Evolutionary conservation across 2,329 filamentous ascomycete genomes (phyloP), one percentile per base, ranked within the genome.

Genomic region (Fusarium verticillioides): DNA sequence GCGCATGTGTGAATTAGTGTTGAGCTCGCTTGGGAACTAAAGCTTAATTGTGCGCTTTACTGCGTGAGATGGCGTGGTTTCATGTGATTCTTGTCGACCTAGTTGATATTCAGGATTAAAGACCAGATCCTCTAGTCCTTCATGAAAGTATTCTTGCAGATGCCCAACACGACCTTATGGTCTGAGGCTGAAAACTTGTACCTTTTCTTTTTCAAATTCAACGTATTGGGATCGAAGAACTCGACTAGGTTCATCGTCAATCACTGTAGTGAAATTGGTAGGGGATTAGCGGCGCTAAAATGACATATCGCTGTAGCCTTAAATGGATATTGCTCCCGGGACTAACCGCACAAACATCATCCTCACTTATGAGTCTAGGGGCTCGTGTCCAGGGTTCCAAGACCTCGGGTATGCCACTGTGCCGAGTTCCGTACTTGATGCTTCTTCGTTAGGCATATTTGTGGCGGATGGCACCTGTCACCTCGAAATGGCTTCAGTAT

Each of bases 61-160:
- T 32, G 23, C 12, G 3, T 8, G 10, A 52, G 19, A 26, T 36
- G 30, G 49, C 49, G 32, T 36, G 16, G n/a, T 52, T 23, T 26
- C n/a, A 36, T 23, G n/a, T 9, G 26, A n/a, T 9, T 16, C 28
- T 30, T 47, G 19, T 18, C 18, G 12, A 4, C 18, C 23, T 46
- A 26, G 13, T 46, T 28, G 13, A 12, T 9, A 16, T 19, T 47
- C 7, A 11, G 28, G 4, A 11, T 30, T 7, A 11, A 16, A 47
- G 13, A 30, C 21, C 3, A 11, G 19, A 16, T n/a, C 2, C 7
- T 12, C 3, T 4, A 8, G 15, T 16, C 1, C 28, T 30, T 18
- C 5, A 2, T 18, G 1, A 2, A n/a, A 9, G 10, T 9, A 9
- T n/a, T 18, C 11, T 36, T 52, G 8, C 9, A 5, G 11, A 7